A percentile compares a stretch with the other conserved stretches of the same genome.
These are phyloP conservation scores for Phascolomyces articulosus DNA, from an alignment of 371 early-diverging fungal genomes.

Conservation along the genomic window DNA sequence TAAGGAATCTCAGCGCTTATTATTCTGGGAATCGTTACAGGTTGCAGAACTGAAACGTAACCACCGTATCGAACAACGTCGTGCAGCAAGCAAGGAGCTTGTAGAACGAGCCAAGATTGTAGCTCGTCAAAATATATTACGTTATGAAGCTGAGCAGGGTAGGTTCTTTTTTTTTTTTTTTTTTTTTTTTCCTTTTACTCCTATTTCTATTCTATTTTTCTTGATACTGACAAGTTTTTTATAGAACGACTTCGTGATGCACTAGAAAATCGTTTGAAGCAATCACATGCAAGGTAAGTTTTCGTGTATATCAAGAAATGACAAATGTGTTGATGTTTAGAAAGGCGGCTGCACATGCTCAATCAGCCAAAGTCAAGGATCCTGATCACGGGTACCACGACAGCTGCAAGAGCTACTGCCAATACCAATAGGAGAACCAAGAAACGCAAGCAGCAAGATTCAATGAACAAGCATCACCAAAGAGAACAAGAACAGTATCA, in stretches of 20 bases:
- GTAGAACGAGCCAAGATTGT: constrained; percentile 47
- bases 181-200: not conserved
- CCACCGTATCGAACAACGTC: constrained; percentile 37
- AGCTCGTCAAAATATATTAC: constrained; percentile 33
- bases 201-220: no score
- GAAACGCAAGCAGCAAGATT: constrained; percentile 16
- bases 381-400: constrained; percentile 23
- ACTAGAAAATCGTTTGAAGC: constrained; percentile 18
- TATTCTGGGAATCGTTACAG: constrained; percentile 32
- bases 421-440: constrained; percentile 20
- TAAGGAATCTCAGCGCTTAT: constrained; percentile 23
- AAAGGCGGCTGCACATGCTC: constrained; percentile 22
- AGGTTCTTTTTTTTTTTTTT: not conserved
- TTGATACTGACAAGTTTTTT: not conserved
- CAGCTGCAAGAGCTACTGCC: constrained; percentile 22
- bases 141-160: constrained; percentile 29
- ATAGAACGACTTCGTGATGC: constrained; percentile 18
- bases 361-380: constrained; percentile 21
- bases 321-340: not conserved
- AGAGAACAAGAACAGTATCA: not conserved
- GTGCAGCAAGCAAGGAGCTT: constrained; percentile 36
- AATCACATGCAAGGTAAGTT: constrained; percentile 29
- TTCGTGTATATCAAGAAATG: constrained; percentile 11
- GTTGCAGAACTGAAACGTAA: constrained; percentile 45
- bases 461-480: not conserved